Conservation (phyloP, 2,329 filamentous ascomycete species). For the Huntiella savannae region DNA sequence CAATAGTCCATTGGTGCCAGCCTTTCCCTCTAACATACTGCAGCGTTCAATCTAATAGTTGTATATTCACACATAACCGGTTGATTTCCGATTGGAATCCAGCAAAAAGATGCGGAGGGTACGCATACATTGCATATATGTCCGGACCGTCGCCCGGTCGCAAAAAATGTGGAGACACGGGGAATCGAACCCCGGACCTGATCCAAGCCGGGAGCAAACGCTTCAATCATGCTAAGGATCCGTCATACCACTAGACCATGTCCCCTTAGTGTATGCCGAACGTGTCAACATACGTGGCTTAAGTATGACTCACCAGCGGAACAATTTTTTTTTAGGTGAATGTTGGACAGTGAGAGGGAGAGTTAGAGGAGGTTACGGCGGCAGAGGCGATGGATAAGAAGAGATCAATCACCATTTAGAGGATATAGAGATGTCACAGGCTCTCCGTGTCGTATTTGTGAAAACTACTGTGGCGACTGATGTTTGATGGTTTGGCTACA, state of each 20-base stretch:
- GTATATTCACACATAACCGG: background rate
- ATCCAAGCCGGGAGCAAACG: slow-evolving; percentile 3
- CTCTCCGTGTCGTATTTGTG: too few relatives aligned
- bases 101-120: background rate
- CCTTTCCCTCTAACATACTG: background rate
- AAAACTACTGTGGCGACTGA: too few relatives aligned
- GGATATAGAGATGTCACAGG: too few relatives aligned
- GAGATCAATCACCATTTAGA: too few relatives aligned
- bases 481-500: too few relatives aligned
- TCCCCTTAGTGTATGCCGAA: background rate
- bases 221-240: slow-evolving; percentile 5
- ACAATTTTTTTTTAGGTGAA: too few relatives aligned
- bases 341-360: too few relatives aligned
- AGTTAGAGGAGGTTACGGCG: too few relatives aligned
- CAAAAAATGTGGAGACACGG: slow-evolving; percentile 8
- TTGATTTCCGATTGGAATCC: background rate
- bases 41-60: background rate
- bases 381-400: too few relatives aligned
- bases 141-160: background rate
- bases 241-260: slow-evolving; percentile 5
- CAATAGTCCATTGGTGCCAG: background rate
- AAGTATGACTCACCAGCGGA: too few relatives aligned
- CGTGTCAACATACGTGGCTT: too few relatives aligned
- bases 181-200: slow-evolving; percentile 12
- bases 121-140: background rate